Conservation (phyloP, 78 protist genomes). For the Isochrysis galbana region DNA sequence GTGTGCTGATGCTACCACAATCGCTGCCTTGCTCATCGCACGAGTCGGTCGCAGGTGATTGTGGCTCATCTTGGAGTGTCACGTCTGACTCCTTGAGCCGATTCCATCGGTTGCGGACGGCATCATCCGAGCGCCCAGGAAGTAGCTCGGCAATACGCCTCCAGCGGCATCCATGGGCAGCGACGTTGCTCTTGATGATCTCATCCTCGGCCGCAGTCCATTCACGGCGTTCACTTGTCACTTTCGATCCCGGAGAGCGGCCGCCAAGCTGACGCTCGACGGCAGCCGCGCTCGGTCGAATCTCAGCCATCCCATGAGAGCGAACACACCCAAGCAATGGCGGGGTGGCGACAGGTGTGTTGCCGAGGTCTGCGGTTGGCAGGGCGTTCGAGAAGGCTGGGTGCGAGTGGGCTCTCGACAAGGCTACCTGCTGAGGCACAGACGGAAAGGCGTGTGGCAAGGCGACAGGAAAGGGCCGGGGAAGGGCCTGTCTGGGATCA, state of each 20-base stretch:
- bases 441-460: too few species aligned
- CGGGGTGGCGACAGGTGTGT: too few species aligned
- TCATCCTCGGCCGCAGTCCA: slow-evolving; percentile 1
- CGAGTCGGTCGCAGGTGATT: background rate
- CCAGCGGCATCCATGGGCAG: background rate
- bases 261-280: background rate
- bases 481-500: too few species aligned
- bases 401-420: too few species aligned
- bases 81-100: background rate
- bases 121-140: background rate
- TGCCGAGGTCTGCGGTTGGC: too few species aligned
- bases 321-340: too few species aligned
- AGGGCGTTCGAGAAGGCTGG: too few species aligned
- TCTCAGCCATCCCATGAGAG: too few species aligned
- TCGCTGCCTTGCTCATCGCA: background rate
- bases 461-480: too few species aligned
- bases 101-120: slow-evolving; percentile 24
- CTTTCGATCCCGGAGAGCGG: background rate
- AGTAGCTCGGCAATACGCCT: background rate
- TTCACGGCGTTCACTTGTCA: background rate
- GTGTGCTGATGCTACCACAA: too few species aligned
- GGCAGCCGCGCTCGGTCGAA: background rate
- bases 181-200: background rate
- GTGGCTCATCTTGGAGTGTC: too few species aligned
- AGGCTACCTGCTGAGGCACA: too few species aligned